Percentiles rank a stretch among this genome's conserved stretches.
Conservation (phyloP, 345 rosid genomes). For the Salix dunnii region DNA sequence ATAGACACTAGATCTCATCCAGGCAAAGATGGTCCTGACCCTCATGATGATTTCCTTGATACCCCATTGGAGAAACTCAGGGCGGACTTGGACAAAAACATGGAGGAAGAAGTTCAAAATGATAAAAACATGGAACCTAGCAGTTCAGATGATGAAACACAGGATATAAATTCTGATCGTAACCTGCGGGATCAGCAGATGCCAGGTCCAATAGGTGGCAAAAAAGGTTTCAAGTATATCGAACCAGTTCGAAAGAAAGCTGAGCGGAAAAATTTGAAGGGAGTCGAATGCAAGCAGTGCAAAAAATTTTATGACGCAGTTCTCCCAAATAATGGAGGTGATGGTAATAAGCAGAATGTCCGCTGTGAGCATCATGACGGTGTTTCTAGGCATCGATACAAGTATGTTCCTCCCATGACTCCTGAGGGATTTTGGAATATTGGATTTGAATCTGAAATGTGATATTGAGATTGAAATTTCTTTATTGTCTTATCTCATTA, state of each 20-base stretch:
- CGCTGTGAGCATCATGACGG: conserved; percentile 93
- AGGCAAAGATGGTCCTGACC: conserved; percentile 52
- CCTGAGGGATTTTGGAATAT: conserved; percentile 98
- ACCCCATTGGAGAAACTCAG: conserved; percentile 68
- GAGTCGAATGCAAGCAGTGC: conserved; percentile 87
- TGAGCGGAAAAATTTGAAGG: conserved; percentile 66
- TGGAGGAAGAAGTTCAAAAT: conserved; percentile 31
- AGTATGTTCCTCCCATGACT: conserved; percentile 73
- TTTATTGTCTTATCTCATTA: neutral
- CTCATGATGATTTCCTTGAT: conserved; percentile 87
- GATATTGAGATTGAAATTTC: conserved; percentile 16
- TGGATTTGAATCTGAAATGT: conserved; percentile 92
- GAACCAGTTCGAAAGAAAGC: conserved; percentile 77
- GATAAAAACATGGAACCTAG: conserved; percentile 25
- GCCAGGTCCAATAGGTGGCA: conserved; percentile 35
- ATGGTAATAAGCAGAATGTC: conserved; percentile 29
- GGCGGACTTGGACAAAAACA: conserved; percentile 39
- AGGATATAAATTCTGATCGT: conserved; percentile 51
- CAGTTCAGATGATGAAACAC: conserved; percentile 67
- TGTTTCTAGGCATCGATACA: conserved; percentile 90
- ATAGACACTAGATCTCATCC: conserved; percentile 68
- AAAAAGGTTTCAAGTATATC: conserved; percentile 60
- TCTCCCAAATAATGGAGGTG: conserved; percentile 48
- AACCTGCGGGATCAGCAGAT: conserved; percentile 36
- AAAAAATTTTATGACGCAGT: conserved; percentile 92